Conservation (phyloP, 1,139 yeast genomes). For the Pichia sp. region DNA sequence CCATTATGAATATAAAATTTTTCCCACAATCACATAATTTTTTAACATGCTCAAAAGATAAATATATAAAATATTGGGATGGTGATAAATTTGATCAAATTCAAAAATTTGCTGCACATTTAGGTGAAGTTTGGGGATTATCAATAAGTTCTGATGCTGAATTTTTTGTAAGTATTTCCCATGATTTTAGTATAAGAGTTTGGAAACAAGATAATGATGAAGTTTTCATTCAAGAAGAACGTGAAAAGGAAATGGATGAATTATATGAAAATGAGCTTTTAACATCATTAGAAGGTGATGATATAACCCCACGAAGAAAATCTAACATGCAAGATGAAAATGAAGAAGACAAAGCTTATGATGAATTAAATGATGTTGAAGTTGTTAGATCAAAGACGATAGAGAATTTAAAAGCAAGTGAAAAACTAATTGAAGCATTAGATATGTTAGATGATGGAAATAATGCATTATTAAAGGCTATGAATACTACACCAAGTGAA, state of each 20-base stretch:
- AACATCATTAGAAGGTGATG: conserved; percentile 53
- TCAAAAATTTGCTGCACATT: conserved; percentile 83
- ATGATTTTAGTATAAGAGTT: conserved; percentile 84
- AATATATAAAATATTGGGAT: conserved; percentile 90
- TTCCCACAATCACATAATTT: conserved; percentile 82
- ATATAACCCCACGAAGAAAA: conserved; percentile 31
- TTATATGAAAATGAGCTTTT: conserved; percentile 72
- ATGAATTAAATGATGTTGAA: conserved; percentile 50
- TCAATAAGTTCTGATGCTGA: conserved; percentile 69
- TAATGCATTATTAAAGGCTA: conserved; percentile 65
- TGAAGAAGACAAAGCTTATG: conserved; percentile 44
- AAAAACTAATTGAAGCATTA: conserved; percentile 83
- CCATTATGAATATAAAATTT: conserved; percentile 82
- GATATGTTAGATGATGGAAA: conserved; percentile 75
- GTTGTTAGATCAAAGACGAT: conserved; percentile 77
- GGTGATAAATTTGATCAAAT: conserved; percentile 94
- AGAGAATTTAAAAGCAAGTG: conserved; percentile 94
- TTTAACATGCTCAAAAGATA: conserved; percentile 87
- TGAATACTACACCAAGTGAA: conserved; percentile 64
- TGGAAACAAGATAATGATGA: conserved; percentile 94
- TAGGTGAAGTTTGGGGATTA: conserved; percentile 88
- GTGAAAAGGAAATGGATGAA: conserved; percentile 93
- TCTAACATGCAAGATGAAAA: conserved; percentile 20
- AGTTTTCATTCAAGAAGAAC: conserved; percentile 90
- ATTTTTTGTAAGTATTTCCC: conserved; percentile 79